Evolutionary conservation across 768 basidiomycete genomes (phyloP).

Genomic region (Melanogaster broomeanus): DNA sequence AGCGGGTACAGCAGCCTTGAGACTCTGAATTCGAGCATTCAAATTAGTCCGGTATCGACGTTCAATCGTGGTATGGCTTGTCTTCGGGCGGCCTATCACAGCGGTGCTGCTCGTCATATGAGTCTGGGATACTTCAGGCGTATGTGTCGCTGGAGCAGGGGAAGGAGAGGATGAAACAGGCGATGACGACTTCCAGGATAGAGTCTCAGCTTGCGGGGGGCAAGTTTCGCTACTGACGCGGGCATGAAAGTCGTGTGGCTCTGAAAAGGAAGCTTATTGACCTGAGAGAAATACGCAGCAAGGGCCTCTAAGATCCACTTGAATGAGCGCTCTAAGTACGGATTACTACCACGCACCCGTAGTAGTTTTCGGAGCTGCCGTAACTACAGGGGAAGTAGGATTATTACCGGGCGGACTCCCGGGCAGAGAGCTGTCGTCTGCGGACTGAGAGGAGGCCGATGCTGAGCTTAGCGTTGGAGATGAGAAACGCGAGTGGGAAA

Average conservation of each 20-base stretch:
- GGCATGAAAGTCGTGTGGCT: slow-evolving; percentile 46
- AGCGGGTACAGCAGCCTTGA: slow-evolving; percentile 81
- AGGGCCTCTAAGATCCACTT: slow-evolving; percentile 25
- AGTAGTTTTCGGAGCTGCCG: slow-evolving; percentile 19
- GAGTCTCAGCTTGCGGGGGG: slow-evolving; percentile 7
- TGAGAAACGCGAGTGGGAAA: slow-evolving; percentile 48
- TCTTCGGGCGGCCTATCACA: slow-evolving; percentile 48
- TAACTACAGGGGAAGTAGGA: slow-evolving; percentile 32
- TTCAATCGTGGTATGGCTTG: slow-evolving; percentile 88
- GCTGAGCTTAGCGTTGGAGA: slow-evolving; percentile 34
- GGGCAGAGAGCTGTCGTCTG: slow-evolving; percentile 31
- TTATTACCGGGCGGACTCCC: slow-evolving; percentile 28
- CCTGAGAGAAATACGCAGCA: slow-evolving; percentile 18
- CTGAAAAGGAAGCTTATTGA: slow-evolving; percentile 6
- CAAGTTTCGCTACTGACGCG: slow-evolving; percentile 37
- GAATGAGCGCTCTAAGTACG: not conserved
- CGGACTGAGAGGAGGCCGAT: slow-evolving; percentile 22
- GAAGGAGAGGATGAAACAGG: slow-evolving; percentile 42
- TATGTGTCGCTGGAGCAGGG: slow-evolving; percentile 34
- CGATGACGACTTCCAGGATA: slow-evolving; percentile 29
- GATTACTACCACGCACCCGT: slow-evolving; percentile 12
- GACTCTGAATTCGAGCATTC: slow-evolving; percentile 80
- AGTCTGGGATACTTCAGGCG: slow-evolving; percentile 23
- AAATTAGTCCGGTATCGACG: slow-evolving; percentile 87
- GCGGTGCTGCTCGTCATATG: slow-evolving; percentile 17